Evolutionary conservation across 768 basidiomycete genomes (phyloP).

Genomic region (Hericium rajendrae): DNA sequence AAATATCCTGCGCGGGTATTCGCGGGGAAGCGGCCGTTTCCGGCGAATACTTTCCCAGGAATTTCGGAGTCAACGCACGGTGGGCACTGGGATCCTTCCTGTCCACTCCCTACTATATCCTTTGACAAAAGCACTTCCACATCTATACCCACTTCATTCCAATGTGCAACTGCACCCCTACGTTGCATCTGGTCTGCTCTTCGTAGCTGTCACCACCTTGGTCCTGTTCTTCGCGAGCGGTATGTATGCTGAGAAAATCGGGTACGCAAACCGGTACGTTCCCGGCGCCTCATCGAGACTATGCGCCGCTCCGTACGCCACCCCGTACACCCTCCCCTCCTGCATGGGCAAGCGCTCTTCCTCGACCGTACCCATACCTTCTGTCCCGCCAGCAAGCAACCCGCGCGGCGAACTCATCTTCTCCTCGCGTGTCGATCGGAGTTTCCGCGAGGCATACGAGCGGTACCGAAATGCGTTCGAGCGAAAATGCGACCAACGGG

Average conservation of each 20-base stretch:
- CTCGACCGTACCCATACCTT: no score
- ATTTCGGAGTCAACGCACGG: no score
- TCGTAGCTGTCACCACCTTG: slow-evolving; percentile 85
- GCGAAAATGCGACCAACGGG: no score
- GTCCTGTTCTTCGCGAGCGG: slow-evolving; percentile 94
- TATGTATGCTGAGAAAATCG: slow-evolving; percentile 93
- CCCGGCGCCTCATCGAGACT: not conserved
- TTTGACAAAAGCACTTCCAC: slow-evolving; percentile 44
- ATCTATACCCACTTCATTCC: slow-evolving; percentile 31
- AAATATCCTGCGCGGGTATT: no score
- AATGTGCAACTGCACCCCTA: slow-evolving; percentile 57
- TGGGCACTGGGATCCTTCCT: slow-evolving; percentile 47
- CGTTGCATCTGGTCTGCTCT: slow-evolving; percentile 67
- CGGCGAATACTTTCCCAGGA: no score
- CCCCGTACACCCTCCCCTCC: slow-evolving; percentile 30
- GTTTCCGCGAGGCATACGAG: no score
- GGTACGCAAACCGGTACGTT: slow-evolving; percentile 87
- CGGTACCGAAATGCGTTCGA: no score
- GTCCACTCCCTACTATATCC: slow-evolving; percentile 57
- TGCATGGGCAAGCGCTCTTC: no score
- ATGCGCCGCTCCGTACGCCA: slow-evolving; percentile 26
- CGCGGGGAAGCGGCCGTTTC: no score
- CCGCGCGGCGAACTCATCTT: no score
- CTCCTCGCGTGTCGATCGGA: no score
- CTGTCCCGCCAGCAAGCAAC: no score